Base-by-base conservation (phyloP, 257 asterid species). In the Rhazya stricta region DNA sequence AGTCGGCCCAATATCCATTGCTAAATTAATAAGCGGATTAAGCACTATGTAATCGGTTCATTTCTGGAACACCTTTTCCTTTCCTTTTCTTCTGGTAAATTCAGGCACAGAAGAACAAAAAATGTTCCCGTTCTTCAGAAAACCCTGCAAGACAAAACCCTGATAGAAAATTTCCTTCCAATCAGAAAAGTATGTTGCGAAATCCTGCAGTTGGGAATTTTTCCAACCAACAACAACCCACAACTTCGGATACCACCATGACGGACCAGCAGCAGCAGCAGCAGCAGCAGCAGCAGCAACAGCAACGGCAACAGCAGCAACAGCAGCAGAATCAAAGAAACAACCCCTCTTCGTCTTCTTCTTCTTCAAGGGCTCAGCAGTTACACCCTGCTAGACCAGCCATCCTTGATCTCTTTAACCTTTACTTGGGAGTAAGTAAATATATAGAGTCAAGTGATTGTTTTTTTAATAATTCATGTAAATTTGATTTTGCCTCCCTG, bases 321-420 rank as follows among this genome's bases (percentile, higher is more conserved):
- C 81, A 66, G 46, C 88, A 84, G 53, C 85, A 79, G 53, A 83
- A 83, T 46, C 78, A 56, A 72, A 73, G 82, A 73, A 78, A 57
- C 57, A 67, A 73, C 21, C 74, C 81, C 32, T 66, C 90, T 77
- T 81, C 96, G 67, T 81, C 94, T 25, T 84, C 92, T 53, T 78
- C 91, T 43, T 81, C 91, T 61, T 85, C 92, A 51, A 85, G 94
- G 74, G 82, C 88, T 72, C 91, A 85, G 71, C 96, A 86, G 12
- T 87, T 84, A 81, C 96, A 91, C 80, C 97, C 96, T 12, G 93
- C 97, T 73, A 86, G 96, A 6, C 87, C 88, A 45, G 86, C 94
- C 66, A 84, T 92, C 53, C 61, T 89, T 73, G 96, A 92, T 79
- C 94, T 92, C 78, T 89, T 92, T 86, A 88, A 86, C 78, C 90